Evolutionary conservation across 2,329 filamentous ascomycete genomes (phyloP).

Genomic region (Mollisia scopiformis): DNA sequence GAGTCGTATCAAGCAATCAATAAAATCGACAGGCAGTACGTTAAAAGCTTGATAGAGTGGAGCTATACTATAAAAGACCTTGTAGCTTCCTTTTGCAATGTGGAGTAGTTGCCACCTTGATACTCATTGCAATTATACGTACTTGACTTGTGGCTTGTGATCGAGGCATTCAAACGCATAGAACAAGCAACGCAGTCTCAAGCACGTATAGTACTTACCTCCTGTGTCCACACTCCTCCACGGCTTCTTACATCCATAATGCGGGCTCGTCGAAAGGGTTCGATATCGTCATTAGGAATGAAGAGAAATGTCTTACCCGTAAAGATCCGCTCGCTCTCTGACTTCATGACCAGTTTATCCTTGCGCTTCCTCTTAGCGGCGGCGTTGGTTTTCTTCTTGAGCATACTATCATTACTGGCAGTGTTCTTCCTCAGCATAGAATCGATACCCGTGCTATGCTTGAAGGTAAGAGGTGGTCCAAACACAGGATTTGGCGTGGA

Average conservation of each 20-base stretch:
- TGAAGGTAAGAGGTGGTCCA: constrained; percentile 15
- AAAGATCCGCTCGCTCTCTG: constrained; percentile 61
- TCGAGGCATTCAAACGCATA: background rate
- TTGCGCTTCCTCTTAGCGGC: constrained; percentile 47
- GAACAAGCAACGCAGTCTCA: background rate
- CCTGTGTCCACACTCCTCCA: constrained; percentile 72
- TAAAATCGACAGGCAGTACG: no score
- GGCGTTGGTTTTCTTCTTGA: constrained; percentile 16
- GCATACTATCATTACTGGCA: no score
- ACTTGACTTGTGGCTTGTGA: no score
- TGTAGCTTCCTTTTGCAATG: no score
- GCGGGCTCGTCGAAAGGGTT: constrained; percentile 65
- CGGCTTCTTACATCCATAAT: constrained; percentile 76
- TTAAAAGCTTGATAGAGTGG: no score
- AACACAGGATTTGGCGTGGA: constrained; percentile 31
- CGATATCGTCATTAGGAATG: constrained; percentile 78
- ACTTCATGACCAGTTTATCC: constrained; percentile 46
- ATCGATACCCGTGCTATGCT: constrained; percentile 30
- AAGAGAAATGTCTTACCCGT: constrained; percentile 70
- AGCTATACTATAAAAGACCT: no score
- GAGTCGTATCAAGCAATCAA: background rate
- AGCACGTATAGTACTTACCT: constrained; percentile 22
- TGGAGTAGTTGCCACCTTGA: no score
- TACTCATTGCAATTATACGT: no score
- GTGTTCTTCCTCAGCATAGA: constrained; percentile 33